Evolutionary conservation across 805 yeast genomes (phyloP), one percentile per base, ranked within the genome.

Genomic region (Saturnispora hagleri): DNA sequence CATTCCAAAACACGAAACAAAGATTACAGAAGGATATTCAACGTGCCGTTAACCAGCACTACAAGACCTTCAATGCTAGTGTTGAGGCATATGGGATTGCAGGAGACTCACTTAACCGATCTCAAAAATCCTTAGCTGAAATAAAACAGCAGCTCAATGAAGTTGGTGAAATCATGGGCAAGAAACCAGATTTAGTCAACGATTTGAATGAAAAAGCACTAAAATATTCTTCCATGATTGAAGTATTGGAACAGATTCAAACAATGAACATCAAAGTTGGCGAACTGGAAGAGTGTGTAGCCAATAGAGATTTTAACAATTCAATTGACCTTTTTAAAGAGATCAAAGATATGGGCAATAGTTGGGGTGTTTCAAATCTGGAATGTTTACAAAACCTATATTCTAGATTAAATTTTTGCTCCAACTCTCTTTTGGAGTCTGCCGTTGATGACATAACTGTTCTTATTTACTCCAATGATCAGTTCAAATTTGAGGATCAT

Each of bases 1-100:
- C 87, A 55, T 91, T 91, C 58, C 71, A 74, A 43, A 75, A 76
- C 46, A 66, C 89, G 44, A 80, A 83, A 55, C 69, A 71, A 24
- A 71, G 77, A 50, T 76, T 90, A 12, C 77, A 82, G 15, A 63
- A 63, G 17, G 77, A 81, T 26, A 71, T 91, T 49, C 77, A 83
- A 53, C 69, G 67, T 24, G 87, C 90, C 2, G 97, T 90, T 28
- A 84, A 84, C 57, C 86, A 82, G 50, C 86, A 89, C 62, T 84
- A 82, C 63, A 90, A 87, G 63, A 82, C 88, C 1, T 89, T 91
- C 69, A 89, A 88, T 64, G 84, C 81, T 58, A 81, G 89, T 57
- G 81, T 91, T 44, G 96, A 96, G 0, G 83, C 91, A 4, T 91
- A 88, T 66, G 84, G 88, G 51, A 73, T 79, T 43, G 81, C 89